These are phyloP conservation scores for Exidia glandulosa DNA, from an alignment of 768 basidiomycete genomes.

Conservation along the genomic window DNA sequence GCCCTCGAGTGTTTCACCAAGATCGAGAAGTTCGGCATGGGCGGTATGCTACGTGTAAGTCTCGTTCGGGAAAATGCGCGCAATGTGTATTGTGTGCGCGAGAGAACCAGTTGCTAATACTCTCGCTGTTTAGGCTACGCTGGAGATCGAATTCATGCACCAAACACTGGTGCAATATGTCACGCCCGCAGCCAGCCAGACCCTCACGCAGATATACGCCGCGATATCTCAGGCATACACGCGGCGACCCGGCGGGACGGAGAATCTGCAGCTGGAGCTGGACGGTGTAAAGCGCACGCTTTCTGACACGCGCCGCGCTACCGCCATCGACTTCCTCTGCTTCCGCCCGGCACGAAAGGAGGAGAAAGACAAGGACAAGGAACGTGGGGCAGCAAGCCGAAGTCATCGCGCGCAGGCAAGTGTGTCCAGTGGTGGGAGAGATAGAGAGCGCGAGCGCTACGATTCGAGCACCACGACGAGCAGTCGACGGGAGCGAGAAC, in stretches of 20 bases:
- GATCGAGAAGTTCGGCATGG: conserved; percentile 90
- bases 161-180: conserved; percentile 89
- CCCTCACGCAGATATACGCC: conserved; percentile 84
- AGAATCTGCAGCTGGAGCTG: conserved; percentile 76
- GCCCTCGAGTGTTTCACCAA: conserved; percentile 79
- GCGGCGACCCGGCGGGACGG: conserved; percentile 66
- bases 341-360: conserved; percentile 39
- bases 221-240: conserved; percentile 90
- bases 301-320: conserved; percentile 57
- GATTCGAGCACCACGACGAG: not conserved
- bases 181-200: conserved; percentile 65
- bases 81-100: too few relatives aligned
- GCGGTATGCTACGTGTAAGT: conserved; percentile 91
- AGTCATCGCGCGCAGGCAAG: not conserved
- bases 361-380: conserved; percentile 8
- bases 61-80: not conserved
- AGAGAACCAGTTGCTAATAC: not conserved
- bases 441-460: not conserved
- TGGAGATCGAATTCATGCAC: conserved; percentile 98
- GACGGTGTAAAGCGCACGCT: conserved; percentile 60
- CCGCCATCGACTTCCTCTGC: conserved; percentile 91
- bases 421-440: not conserved
- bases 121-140: conserved; percentile 77
- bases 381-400: not conserved
- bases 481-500: not conserved